These are phyloP conservation scores for Austroboletus eburneus DNA, from an alignment of 768 basidiomycete genomes.

Conservation along the genomic window DNA sequence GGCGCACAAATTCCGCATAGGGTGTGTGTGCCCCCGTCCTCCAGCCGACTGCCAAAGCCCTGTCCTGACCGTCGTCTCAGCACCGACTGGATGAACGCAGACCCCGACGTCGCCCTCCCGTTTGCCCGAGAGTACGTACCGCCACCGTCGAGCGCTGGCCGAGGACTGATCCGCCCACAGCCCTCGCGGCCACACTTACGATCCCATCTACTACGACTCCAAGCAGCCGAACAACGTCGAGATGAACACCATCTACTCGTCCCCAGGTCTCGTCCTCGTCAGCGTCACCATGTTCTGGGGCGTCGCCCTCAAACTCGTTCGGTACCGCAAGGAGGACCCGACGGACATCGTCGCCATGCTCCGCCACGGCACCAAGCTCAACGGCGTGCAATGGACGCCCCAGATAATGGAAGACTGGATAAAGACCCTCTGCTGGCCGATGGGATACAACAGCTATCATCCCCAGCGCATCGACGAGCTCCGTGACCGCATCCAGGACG, in stretches of 20 bases:
- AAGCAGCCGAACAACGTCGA: slow-evolving; percentile 47
- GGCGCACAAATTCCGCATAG: slow-evolving; percentile 41
- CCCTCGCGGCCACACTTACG: slow-evolving; percentile 35
- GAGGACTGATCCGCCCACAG: slow-evolving; percentile 15
- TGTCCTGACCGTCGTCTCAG: background rate
- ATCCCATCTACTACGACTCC: slow-evolving; percentile 58
- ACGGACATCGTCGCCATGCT: slow-evolving; percentile 65
- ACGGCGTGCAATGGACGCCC: slow-evolving; percentile 52
- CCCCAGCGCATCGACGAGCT: slow-evolving; percentile 42
- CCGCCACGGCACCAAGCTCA: slow-evolving; percentile 52
- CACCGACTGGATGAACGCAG: slow-evolving; percentile 73
- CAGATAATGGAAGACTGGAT: slow-evolving; percentile 56
- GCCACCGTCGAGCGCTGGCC: background rate
- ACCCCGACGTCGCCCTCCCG: slow-evolving; percentile 68
- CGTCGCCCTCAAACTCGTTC: slow-evolving; percentile 66
- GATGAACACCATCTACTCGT: slow-evolving; percentile 54
- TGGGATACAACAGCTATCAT: slow-evolving; percentile 54
- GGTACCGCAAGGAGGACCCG: slow-evolving; percentile 60
- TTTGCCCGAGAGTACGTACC: slow-evolving; percentile 54
- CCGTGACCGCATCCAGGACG: slow-evolving; percentile 50
- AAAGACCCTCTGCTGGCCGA: slow-evolving; percentile 52
- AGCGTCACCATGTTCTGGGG: slow-evolving; percentile 71
- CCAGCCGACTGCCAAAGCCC: too few relatives aligned
- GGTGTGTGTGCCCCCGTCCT: slow-evolving; percentile 34
- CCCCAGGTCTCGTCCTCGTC: slow-evolving; percentile 51